A percentile compares a stretch with the other conserved stretches of the same genome.
phyloP scores from a whole-genome alignment of 176 grass and related monocot species.

The Carex parvula region DNA sequence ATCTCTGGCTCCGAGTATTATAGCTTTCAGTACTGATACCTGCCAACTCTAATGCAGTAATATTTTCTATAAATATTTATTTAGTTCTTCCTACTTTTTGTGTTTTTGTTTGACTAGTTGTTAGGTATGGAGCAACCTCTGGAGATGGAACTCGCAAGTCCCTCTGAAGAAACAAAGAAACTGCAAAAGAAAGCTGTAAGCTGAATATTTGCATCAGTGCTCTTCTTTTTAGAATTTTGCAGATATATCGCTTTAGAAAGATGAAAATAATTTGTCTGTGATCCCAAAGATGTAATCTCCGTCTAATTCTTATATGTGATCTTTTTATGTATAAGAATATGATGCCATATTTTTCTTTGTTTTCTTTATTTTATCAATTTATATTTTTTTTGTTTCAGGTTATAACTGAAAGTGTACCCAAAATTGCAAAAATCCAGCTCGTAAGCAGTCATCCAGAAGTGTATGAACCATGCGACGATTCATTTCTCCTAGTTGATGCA shows the following conservation, averaged over 20 bases:
- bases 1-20: not conserved
- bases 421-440: slow-evolving; percentile 77
- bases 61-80: not conserved
- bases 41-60: not conserved
- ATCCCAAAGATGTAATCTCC: not conserved
- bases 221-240: not conserved
- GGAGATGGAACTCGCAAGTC: not conserved
- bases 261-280: not conserved
- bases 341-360: not conserved
- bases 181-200: not conserved
- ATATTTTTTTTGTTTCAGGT: slow-evolving; percentile 36
- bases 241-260: not conserved
- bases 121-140: not conserved
- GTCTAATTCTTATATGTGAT: not conserved
- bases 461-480: slow-evolving; percentile 93
- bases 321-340: not conserved
- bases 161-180: not conserved
- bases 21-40: not conserved
- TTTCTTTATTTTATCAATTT: slow-evolving; percentile 20
- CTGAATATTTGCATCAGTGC: not conserved
- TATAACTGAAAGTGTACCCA: slow-evolving; percentile 39
- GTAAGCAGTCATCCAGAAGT: slow-evolving; percentile 75
- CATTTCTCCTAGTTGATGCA: slow-evolving; percentile 89
- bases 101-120: not conserved
- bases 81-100: not conserved